Base-by-base conservation (phyloP, 2,329 filamentous ascomycete species). In the Colletotrichum navitas region DNA sequence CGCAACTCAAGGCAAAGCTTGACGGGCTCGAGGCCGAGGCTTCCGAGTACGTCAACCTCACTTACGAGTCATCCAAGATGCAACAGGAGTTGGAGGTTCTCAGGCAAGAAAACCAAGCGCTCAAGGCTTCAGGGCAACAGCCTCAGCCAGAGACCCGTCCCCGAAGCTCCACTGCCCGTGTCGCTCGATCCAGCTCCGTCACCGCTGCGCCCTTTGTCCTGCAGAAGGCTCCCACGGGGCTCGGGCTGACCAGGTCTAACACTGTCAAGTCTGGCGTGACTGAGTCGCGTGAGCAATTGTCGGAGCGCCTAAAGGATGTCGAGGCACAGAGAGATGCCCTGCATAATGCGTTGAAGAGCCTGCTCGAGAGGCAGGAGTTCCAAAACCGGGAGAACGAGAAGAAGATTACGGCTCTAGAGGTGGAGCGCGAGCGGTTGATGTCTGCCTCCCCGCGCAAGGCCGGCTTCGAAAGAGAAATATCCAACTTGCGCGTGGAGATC, bases 291-390 rank as follows among this genome's bases (percentile, higher is more conserved):
- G 93, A 95, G 66, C 87, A 89, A 14, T 82, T 95, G 21, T 89
- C 91, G 1, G 94, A 97, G 75, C 89, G 93, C 39, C 86, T 97
- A 24, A 97, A 97, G 81, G 95, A 98, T 75, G 91, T 98, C 14
- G 95, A 98, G 81, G 91, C 94, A 54, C 96, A 99, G 83, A 90
- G 96, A 58, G 95, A 99, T 81, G 95, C 95, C 1, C 86, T 99
- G 8, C 96, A 98, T 83, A 90, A 89, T 72, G 94, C 96, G 8
- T 85, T 99, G 64, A 95, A 93, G 83, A 94, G 90, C 72, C 86
- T 99, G 21, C 89, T 98, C 16, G 91, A 95, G 73, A 91, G 96
- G 63, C 94, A 98, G 75, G 92, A 95, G 74, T 88, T 92, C 79
- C 94, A 98, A 81, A 93, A 92, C 75, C 91, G 91, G 55, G 93